Percentiles rank a stretch among this genome's conserved stretches.
These are phyloP conservation scores for Plasmodium falciparum DNA, from an alignment of 169 alveolate genomes.

Conservation along the genomic window DNA sequence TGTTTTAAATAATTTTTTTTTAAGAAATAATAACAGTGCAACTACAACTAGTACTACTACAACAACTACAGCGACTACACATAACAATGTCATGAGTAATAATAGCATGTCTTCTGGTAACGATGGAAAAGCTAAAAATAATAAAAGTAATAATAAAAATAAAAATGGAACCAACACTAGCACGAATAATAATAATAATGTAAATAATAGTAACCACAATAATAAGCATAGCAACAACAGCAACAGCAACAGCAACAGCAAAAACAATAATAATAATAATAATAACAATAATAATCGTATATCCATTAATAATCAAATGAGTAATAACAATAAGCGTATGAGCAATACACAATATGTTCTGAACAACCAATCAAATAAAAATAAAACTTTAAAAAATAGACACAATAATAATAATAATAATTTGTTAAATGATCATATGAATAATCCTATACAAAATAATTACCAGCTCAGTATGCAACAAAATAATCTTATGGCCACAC, in stretches of 20 bases:
- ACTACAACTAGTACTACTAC: slow-evolving; percentile 40
- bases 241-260: background rate
- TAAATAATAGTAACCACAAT: background rate
- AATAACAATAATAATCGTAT: background rate
- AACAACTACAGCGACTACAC: slow-evolving; percentile 13
- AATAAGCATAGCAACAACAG: background rate
- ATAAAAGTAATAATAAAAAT: too few relatives aligned
- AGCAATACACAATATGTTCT: slow-evolving; percentile 7
- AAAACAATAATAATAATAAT: background rate
- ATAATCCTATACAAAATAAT: slow-evolving; percentile 1
- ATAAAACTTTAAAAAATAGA: slow-evolving; percentile 6
- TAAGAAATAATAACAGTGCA: slow-evolving; percentile 25
- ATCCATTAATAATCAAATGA: background rate
- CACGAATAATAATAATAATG: background rate
- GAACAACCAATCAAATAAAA: slow-evolving; percentile 1
- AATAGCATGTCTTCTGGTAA: background rate
- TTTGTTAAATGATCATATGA: slow-evolving; percentile 10
- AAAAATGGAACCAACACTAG: background rate
- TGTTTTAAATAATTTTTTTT: slow-evolving; percentile 32
- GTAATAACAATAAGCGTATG: background rate
- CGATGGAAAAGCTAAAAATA: too few relatives aligned
- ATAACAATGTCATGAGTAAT: background rate
- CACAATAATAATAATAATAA: slow-evolving; percentile 5
- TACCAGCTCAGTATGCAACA: slow-evolving; percentile 21
- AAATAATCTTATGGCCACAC: background rate